These are phyloP conservation scores for Sugiyamaella castrensis DNA, from an alignment of 1,139 yeast species.

Conservation along the genomic window DNA sequence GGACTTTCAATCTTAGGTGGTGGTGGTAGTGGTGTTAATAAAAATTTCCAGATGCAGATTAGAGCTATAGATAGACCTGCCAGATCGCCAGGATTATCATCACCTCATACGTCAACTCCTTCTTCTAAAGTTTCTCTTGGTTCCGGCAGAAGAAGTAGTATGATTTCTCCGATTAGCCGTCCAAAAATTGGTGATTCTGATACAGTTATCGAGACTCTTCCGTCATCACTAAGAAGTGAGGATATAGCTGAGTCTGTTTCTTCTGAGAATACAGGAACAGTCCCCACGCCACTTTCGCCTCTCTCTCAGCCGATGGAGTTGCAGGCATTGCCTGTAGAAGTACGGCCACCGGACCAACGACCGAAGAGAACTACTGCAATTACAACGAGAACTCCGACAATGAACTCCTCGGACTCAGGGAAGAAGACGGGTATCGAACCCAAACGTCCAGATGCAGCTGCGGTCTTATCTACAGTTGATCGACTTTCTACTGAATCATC, in stretches of 20 bases:
- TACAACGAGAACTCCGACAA: too few species aligned
- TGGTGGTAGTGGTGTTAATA: conserved; percentile 5
- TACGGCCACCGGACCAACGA: too few species aligned
- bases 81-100: neutral
- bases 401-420: too few species aligned
- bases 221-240: neutral
- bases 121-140: neutral
- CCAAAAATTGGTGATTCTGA: conserved; percentile 1
- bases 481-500: neutral
- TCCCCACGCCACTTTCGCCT: conserved; percentile 7
- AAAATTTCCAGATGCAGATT: conserved; percentile 4
- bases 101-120: neutral
- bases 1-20: conserved; percentile 6
- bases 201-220: neutral
- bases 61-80: conserved; percentile 4
- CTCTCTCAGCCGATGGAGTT: conserved; percentile 3
- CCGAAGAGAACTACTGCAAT: too few species aligned
- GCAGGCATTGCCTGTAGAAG: too few species aligned
- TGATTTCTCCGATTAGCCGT: conserved; percentile 4
- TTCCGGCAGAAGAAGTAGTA: conserved; percentile 4
- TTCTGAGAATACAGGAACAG: neutral
- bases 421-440: too few species aligned
- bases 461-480: too few species aligned
- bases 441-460: too few species aligned
- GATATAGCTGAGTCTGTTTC: neutral